Conservation (phyloP, 225 moss, liverwort and hornwort genomes). For the Pseudoscleropodium purum region DNA sequence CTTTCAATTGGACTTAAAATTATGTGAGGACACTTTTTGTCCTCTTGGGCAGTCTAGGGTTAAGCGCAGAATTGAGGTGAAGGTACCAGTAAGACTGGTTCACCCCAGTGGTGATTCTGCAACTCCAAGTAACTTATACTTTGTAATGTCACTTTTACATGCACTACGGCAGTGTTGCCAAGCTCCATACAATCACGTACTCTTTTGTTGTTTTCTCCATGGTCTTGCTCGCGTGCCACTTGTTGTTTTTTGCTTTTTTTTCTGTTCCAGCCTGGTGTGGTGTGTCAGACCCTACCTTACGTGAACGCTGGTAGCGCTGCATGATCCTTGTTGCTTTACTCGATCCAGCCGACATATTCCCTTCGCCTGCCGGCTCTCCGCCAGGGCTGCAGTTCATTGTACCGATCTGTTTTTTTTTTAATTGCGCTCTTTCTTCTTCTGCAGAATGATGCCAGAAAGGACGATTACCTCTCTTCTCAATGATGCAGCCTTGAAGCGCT, state of each 20-base stretch:
- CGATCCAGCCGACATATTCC: slow-evolving; percentile 30
- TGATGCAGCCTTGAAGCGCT: not conserved
- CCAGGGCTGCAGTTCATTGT: not conserved
- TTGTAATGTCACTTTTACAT: not conserved
- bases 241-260: not conserved
- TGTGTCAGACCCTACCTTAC: slow-evolving; percentile 26
- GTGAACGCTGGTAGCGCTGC: slow-evolving; percentile 9
- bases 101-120: not conserved
- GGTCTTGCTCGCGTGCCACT: not conserved
- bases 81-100: not conserved
- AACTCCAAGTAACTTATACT: not conserved
- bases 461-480: not conserved
- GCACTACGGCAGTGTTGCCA: not conserved
- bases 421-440: slow-evolving; percentile 3
- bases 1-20: too few relatives aligned
- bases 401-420: slow-evolving; percentile 2
- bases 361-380: not conserved
- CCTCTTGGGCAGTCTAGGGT: too few relatives aligned
- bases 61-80: too few relatives aligned
- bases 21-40: too few relatives aligned
- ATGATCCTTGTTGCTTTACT: slow-evolving; percentile 22
- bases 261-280: not conserved
- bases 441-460: slow-evolving; percentile 3
- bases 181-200: not conserved
- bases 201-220: not conserved